Base-by-base conservation (phyloP, 2,329 filamentous ascomycete species). In the Graphilbum ipis-grandicollis region DNA sequence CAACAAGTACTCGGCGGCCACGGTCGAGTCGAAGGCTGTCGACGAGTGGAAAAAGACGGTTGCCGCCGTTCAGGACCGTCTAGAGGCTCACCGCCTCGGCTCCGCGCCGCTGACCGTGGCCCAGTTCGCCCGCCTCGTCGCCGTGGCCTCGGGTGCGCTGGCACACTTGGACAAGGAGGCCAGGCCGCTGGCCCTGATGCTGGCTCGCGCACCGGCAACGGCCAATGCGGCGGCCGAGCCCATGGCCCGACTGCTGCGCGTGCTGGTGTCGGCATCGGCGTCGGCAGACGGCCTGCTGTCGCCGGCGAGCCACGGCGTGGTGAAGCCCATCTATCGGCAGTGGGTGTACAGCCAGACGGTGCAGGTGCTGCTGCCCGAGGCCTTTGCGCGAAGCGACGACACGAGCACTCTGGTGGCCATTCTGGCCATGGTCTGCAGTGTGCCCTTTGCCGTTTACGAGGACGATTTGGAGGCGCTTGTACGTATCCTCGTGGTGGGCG, bases 381-480 rank as follows among this genome's bases (percentile, higher is more conserved):
- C 66, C 9, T 56, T 62, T 28, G 57, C 57, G 14, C 15, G n/a
- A n/a, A n/a, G n/a, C n/a, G n/a, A n/a, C n/a, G n/a, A n/a, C n/a
- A n/a, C n/a, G n/a, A n/a, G n/a, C n/a, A n/a, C n/a, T n/a, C n/a
- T n/a, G n/a, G 55, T 69, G 21, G 61, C 58, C 3, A 56, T 64
- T 6, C 54, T 75, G 5, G 53, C 62, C 0, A 56, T 68, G 33
- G 52, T 70, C 8, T 62, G 58, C 41, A 59, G 69, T 46, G 58
- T 71, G 39, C 52, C 52, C 15, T 68, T 63, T 36, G 48, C 56
- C 2, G 58, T 70, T 15, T 74, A 69, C 48, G 59, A 68, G 31
- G 59, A 63, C 14, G 68, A 74, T 34, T 52, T 59, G 1, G 38
- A 56, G 8, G 56, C 52, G 23, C 55, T 73, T 6, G 51, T 69